Evolutionary conservation across 495 filamentous ascomycete genomes (phyloP).

Genomic region (Tuber indicum): DNA sequence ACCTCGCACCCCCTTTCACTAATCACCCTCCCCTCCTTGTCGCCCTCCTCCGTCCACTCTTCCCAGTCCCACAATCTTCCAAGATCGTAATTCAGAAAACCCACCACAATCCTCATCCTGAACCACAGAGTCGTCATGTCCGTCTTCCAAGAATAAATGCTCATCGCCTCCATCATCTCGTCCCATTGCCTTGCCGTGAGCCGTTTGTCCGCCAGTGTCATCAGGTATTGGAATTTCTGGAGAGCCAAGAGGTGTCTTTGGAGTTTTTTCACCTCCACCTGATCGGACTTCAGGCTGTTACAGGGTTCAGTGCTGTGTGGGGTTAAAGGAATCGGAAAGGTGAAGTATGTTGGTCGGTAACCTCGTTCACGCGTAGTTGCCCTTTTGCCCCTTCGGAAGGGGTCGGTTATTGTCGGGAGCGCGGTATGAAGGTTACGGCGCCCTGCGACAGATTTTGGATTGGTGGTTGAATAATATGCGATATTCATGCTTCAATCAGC

Average conservation of each 20-base stretch:
- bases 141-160: not conserved
- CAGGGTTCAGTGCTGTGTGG: not conserved
- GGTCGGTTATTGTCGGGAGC: accelerated
- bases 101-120: not conserved
- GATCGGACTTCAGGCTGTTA: not conserved
- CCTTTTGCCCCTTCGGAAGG: not conserved
- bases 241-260: not conserved
- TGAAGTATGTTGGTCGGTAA: not conserved
- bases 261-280: not conserved
- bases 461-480: not conserved
- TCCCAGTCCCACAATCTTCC: not conserved
- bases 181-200: not conserved
- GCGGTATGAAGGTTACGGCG: not conserved
- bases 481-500: not conserved
- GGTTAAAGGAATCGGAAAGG: not conserved
- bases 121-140: not conserved
- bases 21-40: not conserved
- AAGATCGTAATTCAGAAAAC: not conserved
- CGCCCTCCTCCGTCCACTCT: not conserved
- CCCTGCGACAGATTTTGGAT: not conserved
- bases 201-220: not conserved
- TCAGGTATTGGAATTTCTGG: not conserved
- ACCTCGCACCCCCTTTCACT: not conserved
- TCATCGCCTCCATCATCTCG: not conserved
- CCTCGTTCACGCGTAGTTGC: not conserved